Evolutionary conservation across 148 eudicot species (phyloP).

Genomic region (Cornus kousa): DNA sequence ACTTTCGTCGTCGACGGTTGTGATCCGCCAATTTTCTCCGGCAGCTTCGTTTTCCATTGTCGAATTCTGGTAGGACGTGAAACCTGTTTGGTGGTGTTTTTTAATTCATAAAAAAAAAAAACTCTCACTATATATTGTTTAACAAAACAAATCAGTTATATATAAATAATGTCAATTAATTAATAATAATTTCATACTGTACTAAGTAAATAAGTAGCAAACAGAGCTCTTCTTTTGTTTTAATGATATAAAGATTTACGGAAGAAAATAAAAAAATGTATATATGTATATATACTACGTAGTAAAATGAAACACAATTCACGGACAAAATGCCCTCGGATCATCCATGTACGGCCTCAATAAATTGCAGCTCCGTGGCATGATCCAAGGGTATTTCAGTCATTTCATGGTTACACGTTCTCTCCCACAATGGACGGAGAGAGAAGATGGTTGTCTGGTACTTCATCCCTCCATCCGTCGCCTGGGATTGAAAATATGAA

Average conservation of each 20-base stretch:
- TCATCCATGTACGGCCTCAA: constrained; percentile 28
- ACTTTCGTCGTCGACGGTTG: constrained; percentile 76
- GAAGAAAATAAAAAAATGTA: no score
- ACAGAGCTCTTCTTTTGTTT: no score
- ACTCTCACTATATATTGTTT: no score
- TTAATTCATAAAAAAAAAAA: neutral
- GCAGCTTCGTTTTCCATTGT: constrained; percentile 92
- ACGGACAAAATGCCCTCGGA: constrained; percentile 82
- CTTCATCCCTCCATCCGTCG: neutral
- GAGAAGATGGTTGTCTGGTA: neutral
- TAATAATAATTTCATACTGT: neutral
- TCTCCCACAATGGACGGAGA: neutral
- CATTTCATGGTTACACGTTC: neutral
- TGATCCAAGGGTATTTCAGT: neutral
- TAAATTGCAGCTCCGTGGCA: constrained; percentile 34
- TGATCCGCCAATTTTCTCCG: constrained; percentile 93
- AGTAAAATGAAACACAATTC: constrained; percentile 24
- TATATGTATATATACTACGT: no score
- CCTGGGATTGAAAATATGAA: neutral
- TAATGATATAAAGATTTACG: no score
- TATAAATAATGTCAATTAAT: no score
- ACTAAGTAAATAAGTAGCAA: no score
- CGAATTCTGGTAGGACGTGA: constrained; percentile 79
- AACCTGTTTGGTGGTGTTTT: constrained; percentile 37
- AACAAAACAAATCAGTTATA: no score